These are phyloP conservation scores for Erythrobasidium hasegawianum DNA, from an alignment of 1,284 basidiomycete genomes.

Conservation along the genomic window DNA sequence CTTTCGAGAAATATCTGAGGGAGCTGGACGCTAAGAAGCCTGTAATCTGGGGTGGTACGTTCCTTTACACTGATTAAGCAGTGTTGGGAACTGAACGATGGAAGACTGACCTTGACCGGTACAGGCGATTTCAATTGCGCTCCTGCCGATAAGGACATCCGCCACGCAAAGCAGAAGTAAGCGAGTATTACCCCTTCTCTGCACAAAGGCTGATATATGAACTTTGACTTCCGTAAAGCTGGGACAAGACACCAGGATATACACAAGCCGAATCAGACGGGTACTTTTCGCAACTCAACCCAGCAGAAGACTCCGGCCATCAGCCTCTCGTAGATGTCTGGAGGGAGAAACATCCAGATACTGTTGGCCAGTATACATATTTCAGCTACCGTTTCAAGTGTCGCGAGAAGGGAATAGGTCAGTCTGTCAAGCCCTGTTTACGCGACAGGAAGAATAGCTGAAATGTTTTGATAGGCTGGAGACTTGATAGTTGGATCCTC, in stretches of 20 bases:
- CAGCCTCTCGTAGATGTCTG: constrained; percentile 70
- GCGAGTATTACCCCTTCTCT: background rate
- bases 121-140: constrained; percentile 72
- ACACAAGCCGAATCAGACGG: constrained; percentile 63
- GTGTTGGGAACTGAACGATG: no score
- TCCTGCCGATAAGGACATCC: constrained; percentile 59
- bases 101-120: no score
- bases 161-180: constrained; percentile 49
- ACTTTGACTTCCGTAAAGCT: constrained; percentile 12
- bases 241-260: constrained; percentile 59
- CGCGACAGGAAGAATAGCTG: background rate
- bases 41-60: constrained; percentile 73
- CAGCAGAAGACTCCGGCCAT: constrained; percentile 42
- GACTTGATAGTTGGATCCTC: constrained; percentile 32
- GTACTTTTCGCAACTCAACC: constrained; percentile 47
- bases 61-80: no score
- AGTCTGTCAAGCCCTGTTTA: background rate
- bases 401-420: constrained; percentile 69
- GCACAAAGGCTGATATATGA: no score
- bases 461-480: background rate
- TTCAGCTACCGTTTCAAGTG: constrained; percentile 81
- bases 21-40: constrained; percentile 71
- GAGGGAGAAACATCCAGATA: constrained; percentile 67
- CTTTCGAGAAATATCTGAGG: constrained; percentile 68
- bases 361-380: constrained; percentile 67